Percentiles rank a stretch among this genome's conserved stretches.
phyloP scores from a whole-genome alignment of 371 early-diverging fungal species.

The Lichtheimia ramosa region DNA sequence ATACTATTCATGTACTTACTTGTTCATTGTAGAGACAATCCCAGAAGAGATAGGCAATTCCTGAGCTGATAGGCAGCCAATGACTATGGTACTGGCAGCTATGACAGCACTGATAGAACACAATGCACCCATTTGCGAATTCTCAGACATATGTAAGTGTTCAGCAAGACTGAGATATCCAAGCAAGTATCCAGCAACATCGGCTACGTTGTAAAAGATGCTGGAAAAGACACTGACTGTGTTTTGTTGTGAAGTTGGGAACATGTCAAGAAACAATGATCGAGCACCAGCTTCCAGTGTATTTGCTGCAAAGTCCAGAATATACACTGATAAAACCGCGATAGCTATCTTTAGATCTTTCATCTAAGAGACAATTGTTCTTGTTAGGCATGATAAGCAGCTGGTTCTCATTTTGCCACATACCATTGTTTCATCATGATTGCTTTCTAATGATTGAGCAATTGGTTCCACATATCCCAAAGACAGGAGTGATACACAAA shows the following conservation, averaged over 20 bases:
- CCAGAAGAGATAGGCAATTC: conserved; percentile 29
- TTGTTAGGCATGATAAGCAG: too few species aligned
- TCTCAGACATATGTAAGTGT: conserved; percentile 55
- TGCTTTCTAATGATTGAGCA: conserved; percentile 21
- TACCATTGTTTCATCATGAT: not conserved
- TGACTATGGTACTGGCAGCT: conserved; percentile 43
- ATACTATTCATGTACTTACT: too few species aligned
- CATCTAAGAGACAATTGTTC: too few species aligned
- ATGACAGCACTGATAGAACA: conserved; percentile 59
- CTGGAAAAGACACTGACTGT: conserved; percentile 70
- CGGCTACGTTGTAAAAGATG: conserved; percentile 69
- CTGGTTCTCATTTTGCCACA: conserved; percentile 2
- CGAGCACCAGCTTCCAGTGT: conserved; percentile 69
- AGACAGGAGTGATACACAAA: conserved; percentile 56
- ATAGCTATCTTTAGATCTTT: conserved; percentile 35
- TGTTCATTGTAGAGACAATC: not conserved
- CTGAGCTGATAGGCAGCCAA: conserved; percentile 52
- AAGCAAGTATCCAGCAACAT: conserved; percentile 69
- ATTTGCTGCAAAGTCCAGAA: conserved; percentile 76
- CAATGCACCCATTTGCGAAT: conserved; percentile 63
- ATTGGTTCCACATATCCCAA: conserved; percentile 66
- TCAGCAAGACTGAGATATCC: conserved; percentile 59
- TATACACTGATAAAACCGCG: conserved; percentile 71
- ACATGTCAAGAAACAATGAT: conserved; percentile 72
- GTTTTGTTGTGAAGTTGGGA: conserved; percentile 69